Percentiles rank a stretch among this genome's conserved stretches.
Conservation (phyloP, 768 basidiomycete species). For the Lentinus brumalis region DNA sequence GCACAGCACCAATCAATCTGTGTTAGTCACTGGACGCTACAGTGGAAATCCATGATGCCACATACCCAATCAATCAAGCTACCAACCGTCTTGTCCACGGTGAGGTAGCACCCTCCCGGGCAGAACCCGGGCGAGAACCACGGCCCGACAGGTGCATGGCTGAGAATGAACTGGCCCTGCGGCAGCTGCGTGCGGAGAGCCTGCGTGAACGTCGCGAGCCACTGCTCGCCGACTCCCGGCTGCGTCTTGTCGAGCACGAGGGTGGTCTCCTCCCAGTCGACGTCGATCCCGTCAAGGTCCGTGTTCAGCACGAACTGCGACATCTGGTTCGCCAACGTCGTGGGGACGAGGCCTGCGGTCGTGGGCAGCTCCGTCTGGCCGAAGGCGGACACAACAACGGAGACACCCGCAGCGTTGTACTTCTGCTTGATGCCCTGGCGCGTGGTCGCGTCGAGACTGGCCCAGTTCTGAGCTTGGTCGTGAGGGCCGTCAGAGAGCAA, state of each 20-base stretch:
- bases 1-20: no score
- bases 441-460: conserved; percentile 37
- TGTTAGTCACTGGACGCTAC: no score
- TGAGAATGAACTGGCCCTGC: conserved; percentile 35
- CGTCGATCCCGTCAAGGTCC: conserved; percentile 53
- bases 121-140: conserved; percentile 41
- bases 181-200: conserved; percentile 38
- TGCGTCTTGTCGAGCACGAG: conserved; percentile 51
- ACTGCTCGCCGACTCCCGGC: conserved; percentile 51
- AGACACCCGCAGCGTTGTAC: conserved; percentile 58
- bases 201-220: conserved; percentile 40
- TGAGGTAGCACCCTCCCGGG: conserved; percentile 42
- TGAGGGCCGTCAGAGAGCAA: conserved; percentile 41
- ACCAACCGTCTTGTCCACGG: conserved; percentile 40
- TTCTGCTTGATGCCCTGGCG: conserved; percentile 44
- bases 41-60: neutral
- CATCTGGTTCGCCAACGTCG: conserved; percentile 41
- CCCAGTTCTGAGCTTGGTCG: conserved; percentile 49
- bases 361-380: conserved; percentile 49
- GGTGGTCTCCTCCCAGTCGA: conserved; percentile 59
- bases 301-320: conserved; percentile 49
- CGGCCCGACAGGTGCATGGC: conserved; percentile 43
- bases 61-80: conserved; percentile 45
- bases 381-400: conserved; percentile 58
- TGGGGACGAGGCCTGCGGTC: conserved; percentile 41